Base-by-base conservation (phyloP, 441 rosid species). In the Pelargonium exstipulatum region DNA sequence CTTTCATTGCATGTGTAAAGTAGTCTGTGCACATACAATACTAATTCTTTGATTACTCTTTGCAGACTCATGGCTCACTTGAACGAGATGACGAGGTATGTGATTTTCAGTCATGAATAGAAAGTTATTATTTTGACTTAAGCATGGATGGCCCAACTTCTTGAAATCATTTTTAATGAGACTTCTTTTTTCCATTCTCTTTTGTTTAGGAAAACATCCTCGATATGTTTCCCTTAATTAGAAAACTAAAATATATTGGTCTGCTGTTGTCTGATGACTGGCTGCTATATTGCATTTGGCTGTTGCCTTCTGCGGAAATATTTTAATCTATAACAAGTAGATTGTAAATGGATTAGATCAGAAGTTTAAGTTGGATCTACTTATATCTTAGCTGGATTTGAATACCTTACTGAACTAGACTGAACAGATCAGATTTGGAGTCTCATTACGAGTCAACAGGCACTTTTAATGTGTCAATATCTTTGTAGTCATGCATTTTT, bases 1-100 rank as follows among this genome's bases (percentile, higher is more conserved):
- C 24, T 58, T 58, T 20, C 62, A 9, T 9, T 58, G 62, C 24
- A 58, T 58, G n/a, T 58, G 17, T 29, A 32, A 46, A 58, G 35
- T 58, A 58, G 17, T 29, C 14, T 58, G 62, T 58, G 62, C 62
- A 22, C 32, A 22, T 58, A 22, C 8, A 29, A 22, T 16, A 24
- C 26, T 78, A 58, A 61, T 74, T 69, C 69, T 48, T 58, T 74
- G 53, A 42, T 73, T 48, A 64, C 74, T 26, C 71, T 64, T 71
- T 88, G 81, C 89, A 90, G 98, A 80, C 81, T 58, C 92, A 84
- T 69, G 89, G 89, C 72, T 80, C 96, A 51, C 79, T 87, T 76
- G 95, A 90, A 82, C 87, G 96, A 16, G 98, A 89, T 80, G 98
- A 93, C 67, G 98, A 93, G 98, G 98, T 92, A 89, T 55, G 66